Evolutionary conservation across 2,329 filamentous ascomycete genomes (phyloP), one percentile per base, ranked within the genome.

Genomic region (Epichloe bromicola): DNA sequence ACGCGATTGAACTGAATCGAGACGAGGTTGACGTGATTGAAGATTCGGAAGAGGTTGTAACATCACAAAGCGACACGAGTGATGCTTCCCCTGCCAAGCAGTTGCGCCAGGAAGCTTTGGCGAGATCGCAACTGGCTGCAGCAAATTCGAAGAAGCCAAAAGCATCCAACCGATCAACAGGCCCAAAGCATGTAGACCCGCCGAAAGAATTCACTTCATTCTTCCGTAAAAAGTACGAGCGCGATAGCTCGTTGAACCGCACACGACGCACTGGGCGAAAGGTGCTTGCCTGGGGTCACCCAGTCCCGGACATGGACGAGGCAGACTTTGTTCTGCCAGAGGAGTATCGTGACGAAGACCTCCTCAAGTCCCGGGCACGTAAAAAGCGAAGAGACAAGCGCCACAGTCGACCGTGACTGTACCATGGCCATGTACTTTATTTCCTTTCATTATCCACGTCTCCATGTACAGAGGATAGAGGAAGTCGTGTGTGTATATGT

Each of bases 181-280:
- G 56, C 26, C 55, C 63, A 10, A 63, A 64, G 36, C 62, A 70
- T 37, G 67, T 68, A 17, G 61, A 67, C 30, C 69, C 70, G 11
- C 66, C 66, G 2, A 78, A 74, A 52, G 84, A 86, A 38, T 89
- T 96, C 62, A 85, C 74, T n/a, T 95, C 88, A 0, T 96, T 96
- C 70, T 97, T 89, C 63, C 67, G 76, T 17, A 89, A 93, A 93
- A 81, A 78, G 23, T 83, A 94, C 61, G 76, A 91, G 54, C 83
- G 91, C 26, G 86, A 89, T 20, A 80, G 82, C 6, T 88, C 90
- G 10, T 67, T 95, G n/a, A 84, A 80, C 54, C 82, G 80, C 57
- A 74, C 80, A 46, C 77, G 88, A 36, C 80, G 86, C 49, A 79
- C 82, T 47, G 80, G 81, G 42, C 76, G 88, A 47, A 86, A 78